Evolutionary conservation across 2,329 filamentous ascomycete genomes (phyloP), one percentile per base, ranked within the genome.

Genomic region (Fusarium protoensiforme): DNA sequence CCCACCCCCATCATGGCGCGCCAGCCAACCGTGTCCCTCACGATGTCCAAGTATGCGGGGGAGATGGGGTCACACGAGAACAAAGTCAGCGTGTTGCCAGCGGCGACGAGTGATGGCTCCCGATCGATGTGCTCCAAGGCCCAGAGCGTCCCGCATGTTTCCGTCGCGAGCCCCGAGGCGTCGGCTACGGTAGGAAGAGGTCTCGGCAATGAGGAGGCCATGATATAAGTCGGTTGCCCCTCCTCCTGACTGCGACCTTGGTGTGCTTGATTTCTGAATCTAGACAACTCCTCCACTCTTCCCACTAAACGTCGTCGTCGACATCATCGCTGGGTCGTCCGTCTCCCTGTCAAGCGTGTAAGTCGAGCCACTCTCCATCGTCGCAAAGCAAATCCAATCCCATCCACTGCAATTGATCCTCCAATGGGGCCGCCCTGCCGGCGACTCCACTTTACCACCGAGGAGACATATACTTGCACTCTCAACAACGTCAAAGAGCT

Each of bases 91-190:
- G 48, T 66, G 61, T 65, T 72, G 65, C 64, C 69, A 74, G 59
- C 56, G 62, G 46, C 61, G 48, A 65, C 53, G 56, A 68, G 62
- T 65, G 61, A 71, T 56, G 68, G 68, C 57, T 68, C 64, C 69
- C 72, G 73, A 69, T 69, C 61, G 66, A 78, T 69, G 70, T 61
- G 63, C 64, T 72, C 51, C 58, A 65, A 75, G 59, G 64, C 64
- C 61, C 53, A 67, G 62, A 31, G 65, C 68, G 69, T 80, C 76
- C 79, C 79, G 79, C 77, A 80, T 80, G 77, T 80, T 80, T 77
- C 79, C 79, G 79, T 77, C 31, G 41, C 65, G 41, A 48, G 63
- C 64, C 61, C 75, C 70, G 65, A 78, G 61, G 61, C 43, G 61
- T 80, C 79, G 79, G 77, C 77, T 78, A 77, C 68, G 70, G 72